Conservation (phyloP, 768 basidiomycete species). For the Inosperma sp. region DNA sequence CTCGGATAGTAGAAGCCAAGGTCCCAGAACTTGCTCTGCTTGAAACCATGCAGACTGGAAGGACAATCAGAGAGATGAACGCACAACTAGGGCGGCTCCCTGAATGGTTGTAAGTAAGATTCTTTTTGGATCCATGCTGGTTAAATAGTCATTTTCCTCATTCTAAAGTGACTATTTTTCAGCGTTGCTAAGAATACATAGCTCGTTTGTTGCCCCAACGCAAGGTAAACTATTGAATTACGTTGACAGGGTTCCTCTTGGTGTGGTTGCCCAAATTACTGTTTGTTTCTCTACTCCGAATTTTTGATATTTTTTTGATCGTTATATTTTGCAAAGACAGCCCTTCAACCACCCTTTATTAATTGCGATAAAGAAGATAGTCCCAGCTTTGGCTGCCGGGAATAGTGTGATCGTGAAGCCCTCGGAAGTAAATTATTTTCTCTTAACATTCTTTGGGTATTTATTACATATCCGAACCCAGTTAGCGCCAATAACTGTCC, state of each 20-base stretch:
- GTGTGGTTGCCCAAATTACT: slow-evolving; percentile 87
- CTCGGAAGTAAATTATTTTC: slow-evolving; percentile 49
- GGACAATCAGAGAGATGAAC: slow-evolving; percentile 80
- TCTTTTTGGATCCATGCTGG: slow-evolving; percentile 4
- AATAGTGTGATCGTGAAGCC: slow-evolving; percentile 83
- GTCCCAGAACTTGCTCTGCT: slow-evolving; percentile 56
- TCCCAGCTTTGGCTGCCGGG: slow-evolving; percentile 78
- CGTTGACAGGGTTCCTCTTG: slow-evolving; percentile 73
- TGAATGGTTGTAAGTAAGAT: slow-evolving; percentile 70
- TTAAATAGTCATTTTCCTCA: background rate
- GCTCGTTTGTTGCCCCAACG: slow-evolving; percentile 62
- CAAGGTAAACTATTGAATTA: slow-evolving; percentile 78
- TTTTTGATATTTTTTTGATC: background rate
- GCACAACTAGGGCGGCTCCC: slow-evolving; percentile 73
- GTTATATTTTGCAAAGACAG: slow-evolving; percentile 38
- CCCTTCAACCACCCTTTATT: slow-evolving; percentile 89
- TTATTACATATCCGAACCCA: slow-evolving; percentile 2
- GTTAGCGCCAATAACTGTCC: slow-evolving; percentile 75
- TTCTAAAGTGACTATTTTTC: slow-evolving; percentile 65
- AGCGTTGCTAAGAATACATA: slow-evolving; percentile 65
- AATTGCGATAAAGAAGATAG: slow-evolving; percentile 86
- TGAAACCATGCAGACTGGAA: slow-evolving; percentile 75
- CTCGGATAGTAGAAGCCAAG: slow-evolving; percentile 53
- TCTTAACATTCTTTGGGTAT: background rate
- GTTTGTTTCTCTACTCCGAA: slow-evolving; percentile 35